phyloP scores from a whole-genome alignment of 441 rosid genomes.

The Syzygium syzygioides region DNA sequence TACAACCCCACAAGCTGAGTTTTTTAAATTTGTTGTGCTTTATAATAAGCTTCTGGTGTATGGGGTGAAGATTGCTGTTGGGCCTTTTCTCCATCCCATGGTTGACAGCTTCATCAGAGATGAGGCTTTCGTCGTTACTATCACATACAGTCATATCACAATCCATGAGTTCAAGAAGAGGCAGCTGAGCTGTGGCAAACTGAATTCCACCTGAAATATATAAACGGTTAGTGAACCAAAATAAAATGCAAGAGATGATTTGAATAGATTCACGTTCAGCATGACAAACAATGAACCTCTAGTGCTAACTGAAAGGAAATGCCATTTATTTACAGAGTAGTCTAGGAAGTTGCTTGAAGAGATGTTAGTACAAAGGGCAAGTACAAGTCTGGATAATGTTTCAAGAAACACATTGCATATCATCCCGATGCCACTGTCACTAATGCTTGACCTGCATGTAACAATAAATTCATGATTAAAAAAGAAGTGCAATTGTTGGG shows the following conservation, averaged over 20 bases:
- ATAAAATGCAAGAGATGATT: too few species aligned
- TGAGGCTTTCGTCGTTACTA: conserved; percentile 32
- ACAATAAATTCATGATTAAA: background rate
- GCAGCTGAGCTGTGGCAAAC: too few species aligned
- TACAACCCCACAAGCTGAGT: conserved; percentile 16
- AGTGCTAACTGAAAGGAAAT: background rate
- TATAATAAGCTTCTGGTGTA: too few species aligned
- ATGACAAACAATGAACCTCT: background rate
- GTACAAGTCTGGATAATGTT: conserved; percentile 69
- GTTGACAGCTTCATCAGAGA: conserved; percentile 28
- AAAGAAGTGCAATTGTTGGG: background rate
- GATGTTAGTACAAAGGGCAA: conserved; percentile 93
- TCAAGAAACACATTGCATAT: conserved; percentile 88
- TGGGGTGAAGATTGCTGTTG: too few species aligned
- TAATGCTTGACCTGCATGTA: conserved; percentile 72
- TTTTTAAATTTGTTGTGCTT: too few species aligned
- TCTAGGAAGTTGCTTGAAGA: conserved; percentile 68
- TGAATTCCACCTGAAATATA: too few species aligned
- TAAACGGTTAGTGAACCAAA: too few species aligned
- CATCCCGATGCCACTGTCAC: conserved; percentile 93
- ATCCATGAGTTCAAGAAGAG: too few species aligned
- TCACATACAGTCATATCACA: conserved; percentile 90
- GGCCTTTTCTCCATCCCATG: conserved; percentile 12
- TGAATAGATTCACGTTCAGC: background rate
- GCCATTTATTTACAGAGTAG: background rate